Evolutionary conservation across 1,284 basidiomycete genomes (phyloP).

Genomic region (Stygiomarasmius scandens): DNA sequence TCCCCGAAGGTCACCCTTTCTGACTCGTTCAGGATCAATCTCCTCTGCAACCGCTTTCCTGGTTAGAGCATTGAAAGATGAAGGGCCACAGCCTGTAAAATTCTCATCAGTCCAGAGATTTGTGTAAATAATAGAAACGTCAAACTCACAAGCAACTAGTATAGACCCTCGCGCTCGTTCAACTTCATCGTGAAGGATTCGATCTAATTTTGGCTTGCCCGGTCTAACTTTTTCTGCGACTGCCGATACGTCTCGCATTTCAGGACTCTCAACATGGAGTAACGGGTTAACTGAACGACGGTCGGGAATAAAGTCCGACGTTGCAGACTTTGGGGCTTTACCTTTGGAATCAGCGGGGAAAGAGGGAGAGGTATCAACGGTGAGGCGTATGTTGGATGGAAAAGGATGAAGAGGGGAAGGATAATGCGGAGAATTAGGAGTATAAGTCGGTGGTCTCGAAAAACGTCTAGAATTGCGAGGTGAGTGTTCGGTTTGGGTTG

Average conservation of each 20-base stretch:
- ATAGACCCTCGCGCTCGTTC: constrained; percentile 56
- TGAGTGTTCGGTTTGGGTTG: neutral
- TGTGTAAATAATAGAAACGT: neutral
- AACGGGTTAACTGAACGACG: neutral
- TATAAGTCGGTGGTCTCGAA: neutral
- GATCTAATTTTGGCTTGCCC: constrained; percentile 75
- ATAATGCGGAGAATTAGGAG: neutral
- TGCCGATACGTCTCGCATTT: constrained; percentile 67
- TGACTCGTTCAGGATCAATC: constrained; percentile 59
- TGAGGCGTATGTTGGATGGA: neutral
- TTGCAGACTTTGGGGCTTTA: neutral
- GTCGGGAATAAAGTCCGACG: neutral
- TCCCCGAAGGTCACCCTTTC: constrained; percentile 64
- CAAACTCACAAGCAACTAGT: constrained; percentile 67
- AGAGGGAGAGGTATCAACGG: neutral
- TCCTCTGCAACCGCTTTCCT: constrained; percentile 68
- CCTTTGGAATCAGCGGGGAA: neutral
- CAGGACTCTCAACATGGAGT: constrained; percentile 64
- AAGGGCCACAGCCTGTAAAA: constrained; percentile 70
- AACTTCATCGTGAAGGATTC: constrained; percentile 71
- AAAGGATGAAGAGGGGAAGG: neutral
- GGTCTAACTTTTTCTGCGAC: constrained; percentile 72
- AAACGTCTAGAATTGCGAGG: neutral
- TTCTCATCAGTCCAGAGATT: neutral
- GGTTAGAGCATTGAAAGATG: constrained; percentile 71